These are phyloP conservation scores for Strigomonas culicis DNA, from an alignment of 208 protist species.

Conservation along the genomic window DNA sequence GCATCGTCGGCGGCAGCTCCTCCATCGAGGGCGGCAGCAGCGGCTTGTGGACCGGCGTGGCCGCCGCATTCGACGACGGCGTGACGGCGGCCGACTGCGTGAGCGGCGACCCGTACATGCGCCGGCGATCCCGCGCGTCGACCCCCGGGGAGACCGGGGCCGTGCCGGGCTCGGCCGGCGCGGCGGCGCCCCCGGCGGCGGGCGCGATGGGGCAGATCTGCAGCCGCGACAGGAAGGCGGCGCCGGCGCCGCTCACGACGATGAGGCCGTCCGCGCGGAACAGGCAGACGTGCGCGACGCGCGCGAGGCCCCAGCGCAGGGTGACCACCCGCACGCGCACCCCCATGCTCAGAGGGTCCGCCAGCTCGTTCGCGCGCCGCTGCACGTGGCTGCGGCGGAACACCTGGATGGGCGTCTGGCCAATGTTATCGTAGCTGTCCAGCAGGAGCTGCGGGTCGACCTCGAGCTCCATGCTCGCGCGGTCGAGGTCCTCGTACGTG, in stretches of 20 bases:
- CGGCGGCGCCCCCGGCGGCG: too few relatives aligned
- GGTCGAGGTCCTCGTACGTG: slow-evolving; percentile 94
- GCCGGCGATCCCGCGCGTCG: background rate
- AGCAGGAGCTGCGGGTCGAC: slow-evolving; percentile 70
- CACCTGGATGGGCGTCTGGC: slow-evolving; percentile 96
- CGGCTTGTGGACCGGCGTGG: background rate
- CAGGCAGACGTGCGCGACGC: slow-evolving; percentile 31
- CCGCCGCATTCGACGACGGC: background rate
- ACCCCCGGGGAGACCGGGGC: background rate
- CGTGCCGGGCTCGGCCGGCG: background rate
- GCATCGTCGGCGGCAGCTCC: slow-evolving; percentile 9
- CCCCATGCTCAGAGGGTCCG: slow-evolving; percentile 30
- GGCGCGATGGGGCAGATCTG: slow-evolving; percentile 1
- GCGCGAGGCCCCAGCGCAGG: slow-evolving; percentile 43
- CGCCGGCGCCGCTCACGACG: slow-evolving; percentile 35
- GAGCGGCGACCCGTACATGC: background rate
- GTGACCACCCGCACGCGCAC: slow-evolving; percentile 41
- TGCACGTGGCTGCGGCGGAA: slow-evolving; percentile 89
- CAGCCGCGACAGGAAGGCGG: slow-evolving; percentile 11
- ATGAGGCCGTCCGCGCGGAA: slow-evolving; percentile 27
- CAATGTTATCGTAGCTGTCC: slow-evolving; percentile 95
- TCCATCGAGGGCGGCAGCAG: slow-evolving; percentile 10
- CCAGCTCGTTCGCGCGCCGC: slow-evolving; percentile 31
- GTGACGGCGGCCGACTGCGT: background rate
- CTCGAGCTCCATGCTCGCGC: slow-evolving; percentile 6